Percentiles rank a stretch among this genome's conserved stretches.
phyloP scores from a whole-genome alignment of 73 alveolate species.

The Durusdinium trenchii region DNA sequence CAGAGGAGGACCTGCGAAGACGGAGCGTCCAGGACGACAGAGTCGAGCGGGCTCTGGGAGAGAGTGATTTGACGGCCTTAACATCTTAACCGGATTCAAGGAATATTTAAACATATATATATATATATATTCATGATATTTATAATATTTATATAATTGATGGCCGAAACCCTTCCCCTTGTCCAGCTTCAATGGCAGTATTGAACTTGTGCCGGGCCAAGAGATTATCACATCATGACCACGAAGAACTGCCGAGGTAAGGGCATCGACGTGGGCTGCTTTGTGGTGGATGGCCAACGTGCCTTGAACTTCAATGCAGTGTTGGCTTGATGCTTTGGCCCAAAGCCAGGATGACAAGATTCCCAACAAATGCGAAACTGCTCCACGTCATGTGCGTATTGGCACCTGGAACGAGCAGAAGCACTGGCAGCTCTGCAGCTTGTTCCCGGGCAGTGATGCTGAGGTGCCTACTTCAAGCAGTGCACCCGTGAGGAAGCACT shows the following conservation, averaged over 20 bases:
- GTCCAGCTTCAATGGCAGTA: no score
- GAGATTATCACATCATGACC: background rate
- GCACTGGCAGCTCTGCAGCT: no score
- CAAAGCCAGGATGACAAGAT: no score
- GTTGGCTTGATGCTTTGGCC: no score
- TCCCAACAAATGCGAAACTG: no score
- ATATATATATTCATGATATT: no score
- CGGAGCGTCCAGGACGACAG: background rate
- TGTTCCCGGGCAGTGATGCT: no score
- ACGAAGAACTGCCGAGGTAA: background rate
- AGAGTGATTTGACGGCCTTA: background rate
- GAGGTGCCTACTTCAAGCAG: conserved; percentile 95
- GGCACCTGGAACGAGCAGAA: no score
- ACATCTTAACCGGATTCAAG: no score
- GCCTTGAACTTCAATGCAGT: background rate
- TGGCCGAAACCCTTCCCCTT: background rate
- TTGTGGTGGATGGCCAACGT: conserved; percentile 89
- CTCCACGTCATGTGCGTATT: no score
- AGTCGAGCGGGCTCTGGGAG: background rate
- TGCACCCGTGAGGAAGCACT: conserved; percentile 96
- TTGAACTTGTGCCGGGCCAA: no score
- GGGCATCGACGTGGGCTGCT: conserved; percentile 95
- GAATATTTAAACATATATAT: background rate
- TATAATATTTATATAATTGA: no score
- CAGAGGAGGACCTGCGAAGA: background rate